phyloP scores from a whole-genome alignment of 768 basidiomycete genomes.

The Tubosaeta brunneosetosa region DNA sequence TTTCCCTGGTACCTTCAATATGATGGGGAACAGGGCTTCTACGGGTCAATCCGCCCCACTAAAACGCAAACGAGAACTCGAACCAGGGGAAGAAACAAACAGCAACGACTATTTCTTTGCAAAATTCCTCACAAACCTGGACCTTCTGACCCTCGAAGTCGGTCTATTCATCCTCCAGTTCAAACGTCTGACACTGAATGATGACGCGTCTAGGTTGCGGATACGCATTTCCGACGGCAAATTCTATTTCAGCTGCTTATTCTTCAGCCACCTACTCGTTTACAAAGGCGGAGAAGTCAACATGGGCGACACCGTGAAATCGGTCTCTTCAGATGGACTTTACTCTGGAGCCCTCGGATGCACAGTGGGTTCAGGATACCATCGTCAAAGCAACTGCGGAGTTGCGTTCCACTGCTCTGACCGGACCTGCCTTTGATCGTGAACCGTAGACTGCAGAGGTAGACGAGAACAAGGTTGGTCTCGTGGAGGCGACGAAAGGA shows the following conservation, averaged over 20 bases:
- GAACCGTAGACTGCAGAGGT: constrained; percentile 54
- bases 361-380: constrained; percentile 74
- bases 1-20: constrained; percentile 50
- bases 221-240: constrained; percentile 90
- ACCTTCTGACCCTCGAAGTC: constrained; percentile 85
- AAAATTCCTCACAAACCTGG: constrained; percentile 86
- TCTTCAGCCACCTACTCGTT: constrained; percentile 70
- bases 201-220: constrained; percentile 59
- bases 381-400: constrained; percentile 50
- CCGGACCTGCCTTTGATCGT: constrained; percentile 73
- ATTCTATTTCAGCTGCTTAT: constrained; percentile 85
- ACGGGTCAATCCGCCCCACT: constrained; percentile 39
- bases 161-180: constrained; percentile 15
- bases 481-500: constrained; percentile 59
- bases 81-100: constrained; percentile 48
- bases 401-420: constrained; percentile 71
- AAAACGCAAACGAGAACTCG: constrained; percentile 66
- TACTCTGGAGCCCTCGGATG: constrained; percentile 60
- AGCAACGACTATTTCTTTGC: constrained; percentile 83
- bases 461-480: constrained; percentile 45
- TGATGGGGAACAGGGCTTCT: constrained; percentile 71
- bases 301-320: constrained; percentile 61
- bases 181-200: constrained; percentile 1
- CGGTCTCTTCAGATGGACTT: constrained; percentile 83
- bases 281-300: constrained; percentile 59